Conservation (phyloP, 768 basidiomycete species). For the Suillus cothurnatus region DNA sequence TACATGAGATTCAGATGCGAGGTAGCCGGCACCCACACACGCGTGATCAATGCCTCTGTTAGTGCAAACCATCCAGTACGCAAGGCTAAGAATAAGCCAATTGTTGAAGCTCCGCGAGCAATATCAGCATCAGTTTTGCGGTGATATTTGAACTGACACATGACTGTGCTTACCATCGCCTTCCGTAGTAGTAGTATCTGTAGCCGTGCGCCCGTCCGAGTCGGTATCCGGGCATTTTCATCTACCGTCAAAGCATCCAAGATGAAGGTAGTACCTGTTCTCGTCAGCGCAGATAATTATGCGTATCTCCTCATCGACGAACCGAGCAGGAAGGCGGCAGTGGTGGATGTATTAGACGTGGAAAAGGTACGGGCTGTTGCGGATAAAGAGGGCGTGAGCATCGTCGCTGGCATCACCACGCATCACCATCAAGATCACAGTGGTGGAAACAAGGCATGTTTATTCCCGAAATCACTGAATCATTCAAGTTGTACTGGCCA, state of each 20-base stretch:
- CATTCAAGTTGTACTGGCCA: background rate
- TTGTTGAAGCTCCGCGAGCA: background rate
- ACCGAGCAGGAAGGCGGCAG: conserved; percentile 65
- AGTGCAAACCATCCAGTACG: background rate
- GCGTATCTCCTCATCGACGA: conserved; percentile 83
- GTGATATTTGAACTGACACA: conserved; percentile 9
- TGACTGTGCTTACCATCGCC: conserved; percentile 5
- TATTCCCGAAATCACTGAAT: background rate
- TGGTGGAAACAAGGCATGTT: conserved; percentile 77
- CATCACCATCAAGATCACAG: conserved; percentile 93
- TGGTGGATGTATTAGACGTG: conserved; percentile 81
- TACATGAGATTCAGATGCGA: conserved; percentile 1
- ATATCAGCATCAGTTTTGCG: conserved; percentile 11
- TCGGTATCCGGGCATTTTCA: conserved; percentile 19
- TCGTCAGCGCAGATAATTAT: conserved; percentile 82
- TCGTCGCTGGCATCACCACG: conserved; percentile 82
- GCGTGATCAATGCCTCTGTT: background rate
- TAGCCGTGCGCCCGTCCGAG: background rate
- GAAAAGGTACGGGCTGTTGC: conserved; percentile 67
- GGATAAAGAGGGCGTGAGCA: conserved; percentile 56
- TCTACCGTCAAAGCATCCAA: conserved; percentile 17
- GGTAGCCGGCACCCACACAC: background rate
- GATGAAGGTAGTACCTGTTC: conserved; percentile 82
- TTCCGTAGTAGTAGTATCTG: background rate
- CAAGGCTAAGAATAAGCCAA: background rate